phyloP scores from a whole-genome alignment of 2,329 filamentous ascomycete genomes.

The Scytalidium lignicola region DNA sequence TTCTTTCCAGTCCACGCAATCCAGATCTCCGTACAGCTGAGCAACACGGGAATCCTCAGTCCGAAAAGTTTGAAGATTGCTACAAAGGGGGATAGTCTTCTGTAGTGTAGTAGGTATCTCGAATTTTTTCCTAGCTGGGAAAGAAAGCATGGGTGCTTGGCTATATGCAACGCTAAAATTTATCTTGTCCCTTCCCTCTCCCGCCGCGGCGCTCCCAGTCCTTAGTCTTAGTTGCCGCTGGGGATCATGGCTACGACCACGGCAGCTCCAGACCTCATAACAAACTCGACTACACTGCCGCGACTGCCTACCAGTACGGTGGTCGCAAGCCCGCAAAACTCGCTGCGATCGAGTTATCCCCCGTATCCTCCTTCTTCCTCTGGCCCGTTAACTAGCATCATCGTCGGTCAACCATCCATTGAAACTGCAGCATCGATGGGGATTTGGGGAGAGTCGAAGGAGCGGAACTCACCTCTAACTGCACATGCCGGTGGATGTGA shows the following conservation, averaged over 20 bases:
- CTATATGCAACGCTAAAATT: not conserved
- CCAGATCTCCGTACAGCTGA: too few relatives aligned
- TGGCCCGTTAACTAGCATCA: constrained; percentile 57
- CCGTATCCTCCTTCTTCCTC: constrained; percentile 61
- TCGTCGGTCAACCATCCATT: constrained; percentile 1
- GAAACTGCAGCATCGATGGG: too few relatives aligned
- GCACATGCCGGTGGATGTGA: constrained; percentile 87
- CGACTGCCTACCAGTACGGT: constrained; percentile 50
- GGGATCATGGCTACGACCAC: too few relatives aligned
- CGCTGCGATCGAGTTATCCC: constrained; percentile 42
- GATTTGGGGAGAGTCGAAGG: not conserved
- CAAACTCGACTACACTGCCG: too few relatives aligned
- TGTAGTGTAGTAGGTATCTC: too few relatives aligned
- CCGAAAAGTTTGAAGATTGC: too few relatives aligned
- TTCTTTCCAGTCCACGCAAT: too few relatives aligned
- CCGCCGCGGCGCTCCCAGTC: constrained; percentile 18
- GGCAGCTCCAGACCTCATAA: too few relatives aligned
- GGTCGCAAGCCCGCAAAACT: constrained; percentile 56
- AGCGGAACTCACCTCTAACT: constrained; percentile 64
- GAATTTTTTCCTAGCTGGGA: not conserved
- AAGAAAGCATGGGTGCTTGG: not conserved
- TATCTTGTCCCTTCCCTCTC: constrained; percentile 23
- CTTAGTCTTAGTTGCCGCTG: not conserved
- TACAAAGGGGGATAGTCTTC: too few relatives aligned
- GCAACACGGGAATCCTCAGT: too few relatives aligned